Conservation (phyloP, 2,329 filamentous ascomycete genomes). For the Cephalotrichum gorgonifer region DNA sequence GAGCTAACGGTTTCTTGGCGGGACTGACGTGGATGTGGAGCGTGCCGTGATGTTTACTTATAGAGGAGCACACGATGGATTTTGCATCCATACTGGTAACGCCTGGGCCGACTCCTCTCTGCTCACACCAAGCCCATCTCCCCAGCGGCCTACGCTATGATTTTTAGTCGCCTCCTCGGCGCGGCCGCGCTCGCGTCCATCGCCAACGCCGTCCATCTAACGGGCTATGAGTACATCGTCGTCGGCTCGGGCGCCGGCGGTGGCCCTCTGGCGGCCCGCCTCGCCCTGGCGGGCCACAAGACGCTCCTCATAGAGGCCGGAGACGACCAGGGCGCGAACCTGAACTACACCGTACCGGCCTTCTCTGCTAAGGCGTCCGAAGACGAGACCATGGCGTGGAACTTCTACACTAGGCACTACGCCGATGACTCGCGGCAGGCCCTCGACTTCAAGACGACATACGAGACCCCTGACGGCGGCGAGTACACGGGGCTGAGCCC, state of each 20-base stretch:
- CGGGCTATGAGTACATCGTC: slow-evolving; percentile 51
- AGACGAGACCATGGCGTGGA: slow-evolving; percentile 31
- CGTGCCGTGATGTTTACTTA: no score
- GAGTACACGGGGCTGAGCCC: slow-evolving; percentile 6
- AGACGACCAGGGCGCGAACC: slow-evolving; percentile 37
- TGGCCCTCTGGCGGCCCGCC: slow-evolving; percentile 44
- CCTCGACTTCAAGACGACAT: slow-evolving; percentile 14
- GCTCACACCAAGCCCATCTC: no score
- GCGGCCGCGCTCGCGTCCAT: no score
- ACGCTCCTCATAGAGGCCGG: slow-evolving; percentile 52
- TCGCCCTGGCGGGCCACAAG: slow-evolving; percentile 48
- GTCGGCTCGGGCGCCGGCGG: slow-evolving; percentile 52
- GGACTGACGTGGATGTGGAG: no score
- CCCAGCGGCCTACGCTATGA: no score
- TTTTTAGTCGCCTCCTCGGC: no score
- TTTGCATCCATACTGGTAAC: no score
- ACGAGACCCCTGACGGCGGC: slow-evolving; percentile 12
- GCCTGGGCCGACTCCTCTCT: no score
- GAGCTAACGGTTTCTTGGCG: no score
- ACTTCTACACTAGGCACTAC: slow-evolving; percentile 50
- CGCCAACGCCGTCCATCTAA: no score
- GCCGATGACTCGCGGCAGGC: slow-evolving; percentile 35
- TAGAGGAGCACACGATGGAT: no score
- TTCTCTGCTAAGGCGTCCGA: slow-evolving; percentile 34
- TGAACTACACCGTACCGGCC: slow-evolving; percentile 30